Conservation (phyloP, 495 filamentous ascomycete species). For the Penicillium egyptiacum region DNA sequence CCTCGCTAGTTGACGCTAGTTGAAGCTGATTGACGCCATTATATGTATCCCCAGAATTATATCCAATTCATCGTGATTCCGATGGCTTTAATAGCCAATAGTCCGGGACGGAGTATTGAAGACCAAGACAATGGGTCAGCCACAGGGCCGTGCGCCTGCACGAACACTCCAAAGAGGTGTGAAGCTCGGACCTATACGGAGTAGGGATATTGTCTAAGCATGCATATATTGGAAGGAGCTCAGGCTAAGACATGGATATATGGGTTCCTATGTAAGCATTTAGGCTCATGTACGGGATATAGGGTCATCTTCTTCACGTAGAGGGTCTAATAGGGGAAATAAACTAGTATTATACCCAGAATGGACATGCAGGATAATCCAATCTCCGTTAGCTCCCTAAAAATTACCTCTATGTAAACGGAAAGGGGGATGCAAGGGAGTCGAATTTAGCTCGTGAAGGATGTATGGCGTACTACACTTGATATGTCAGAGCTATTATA, state of each 20-base stretch:
- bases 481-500: constrained; percentile 2
- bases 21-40: not conserved
- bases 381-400: constrained; percentile 10
- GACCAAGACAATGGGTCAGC: constrained; percentile 8
- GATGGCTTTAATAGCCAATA: not conserved
- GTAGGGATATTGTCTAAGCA: not conserved
- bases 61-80: not conserved
- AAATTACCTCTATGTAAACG: not conserved
- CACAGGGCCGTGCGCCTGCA: constrained; percentile 7
- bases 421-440: constrained; percentile 3
- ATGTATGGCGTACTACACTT: not conserved
- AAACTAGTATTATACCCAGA: not conserved
- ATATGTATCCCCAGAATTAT: not conserved
- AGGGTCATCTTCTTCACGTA: not conserved
- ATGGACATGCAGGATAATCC: constrained; percentile 5
- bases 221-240: not conserved
- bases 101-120: not conserved
- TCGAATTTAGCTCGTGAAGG: not conserved
- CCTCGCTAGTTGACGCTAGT: not conserved
- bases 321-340: not conserved
- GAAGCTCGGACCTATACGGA: constrained; percentile 1
- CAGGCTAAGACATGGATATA: not conserved
- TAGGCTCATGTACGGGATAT: not conserved
- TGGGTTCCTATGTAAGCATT: not conserved
- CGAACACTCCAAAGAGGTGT: not conserved